Base-by-base conservation (phyloP, 495 filamentous ascomycete species). In the Tuber brumale region DNA sequence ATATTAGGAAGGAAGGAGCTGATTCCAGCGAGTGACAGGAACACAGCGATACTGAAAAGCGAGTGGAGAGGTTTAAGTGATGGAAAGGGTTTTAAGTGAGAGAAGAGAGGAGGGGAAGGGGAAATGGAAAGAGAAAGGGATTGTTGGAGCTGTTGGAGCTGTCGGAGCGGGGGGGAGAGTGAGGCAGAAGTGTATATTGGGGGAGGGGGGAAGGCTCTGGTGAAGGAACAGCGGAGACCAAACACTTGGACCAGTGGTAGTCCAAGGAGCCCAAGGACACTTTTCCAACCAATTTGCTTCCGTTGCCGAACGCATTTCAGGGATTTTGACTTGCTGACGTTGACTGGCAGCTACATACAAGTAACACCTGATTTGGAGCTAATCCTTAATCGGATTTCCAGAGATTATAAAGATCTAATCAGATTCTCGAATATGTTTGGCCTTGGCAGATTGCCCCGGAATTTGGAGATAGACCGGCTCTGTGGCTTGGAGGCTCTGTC, bases 11-110 rank as follows among this genome's bases (percentile, higher is more conserved):
- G 43, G 41, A 51, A 42, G 8, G 69, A 66, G 57, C 57, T 31
- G 57, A 31, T 66, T 66, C 57, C 57, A 66, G 57, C 57, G 57
- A 66, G 57, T 66, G 27, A 31, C 57, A 66, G 41, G 70, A 18
- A 39, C 8, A 70, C 41, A 57, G 48, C 48, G 48, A 57, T n/a
- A 12, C 48, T 10, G 23, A n/a, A n/a, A 57, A 57, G 70, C 37
- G 57, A 71, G 23, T 42, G 45, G 48, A 73, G 48, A 73, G 44
- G 74, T 48, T 44, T 48, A 41, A 75, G 57, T 12, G 27, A 23
- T 74, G 27, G 42, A 37, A 23, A 35, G 46, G 48, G 48, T 39
- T 39, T 39, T 27, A 45, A 23, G 42, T 71, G 76, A 31, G 43
- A 48, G 61, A 43, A 69, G 76, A 31, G 71, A 43, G 27, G 71